phyloP scores from a whole-genome alignment of 768 basidiomycete genomes.

The Tephrocybe sp. region DNA sequence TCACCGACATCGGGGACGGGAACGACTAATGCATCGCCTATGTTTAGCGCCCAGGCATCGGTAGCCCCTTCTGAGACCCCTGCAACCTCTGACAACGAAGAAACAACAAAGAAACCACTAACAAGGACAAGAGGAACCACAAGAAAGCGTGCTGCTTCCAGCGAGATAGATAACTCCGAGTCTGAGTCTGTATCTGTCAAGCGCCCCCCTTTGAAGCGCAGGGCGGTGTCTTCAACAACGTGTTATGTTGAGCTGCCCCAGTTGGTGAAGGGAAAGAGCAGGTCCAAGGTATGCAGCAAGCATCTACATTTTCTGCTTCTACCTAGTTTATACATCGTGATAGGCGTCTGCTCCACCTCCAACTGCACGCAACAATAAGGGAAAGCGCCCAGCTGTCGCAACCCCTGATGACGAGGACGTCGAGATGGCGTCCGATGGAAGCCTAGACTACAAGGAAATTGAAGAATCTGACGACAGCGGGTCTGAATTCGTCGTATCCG shows the following conservation, averaged over 20 bases:
- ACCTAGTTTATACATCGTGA: neutral
- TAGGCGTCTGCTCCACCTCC: conserved; percentile 10
- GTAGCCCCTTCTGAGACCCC: conserved; percentile 46
- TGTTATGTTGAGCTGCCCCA: conserved; percentile 33
- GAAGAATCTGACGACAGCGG: conserved; percentile 56
- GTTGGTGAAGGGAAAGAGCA: conserved; percentile 18
- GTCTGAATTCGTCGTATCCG: conserved; percentile 57
- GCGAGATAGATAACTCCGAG: conserved; percentile 20
- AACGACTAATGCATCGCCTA: conserved; percentile 45
- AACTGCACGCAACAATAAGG: conserved; percentile 22
- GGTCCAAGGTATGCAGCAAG: conserved; percentile 21
- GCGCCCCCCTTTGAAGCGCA: conserved; percentile 29
- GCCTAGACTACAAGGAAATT: conserved; percentile 35
- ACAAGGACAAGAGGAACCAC: conserved; percentile 9
- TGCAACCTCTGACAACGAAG: conserved; percentile 44
- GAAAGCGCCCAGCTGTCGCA: conserved; percentile 27
- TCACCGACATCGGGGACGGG: conserved; percentile 39
- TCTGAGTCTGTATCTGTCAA: conserved; percentile 23
- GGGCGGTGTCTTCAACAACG: conserved; percentile 26
- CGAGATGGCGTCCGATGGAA: conserved; percentile 29
- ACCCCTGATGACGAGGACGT: conserved; percentile 31
- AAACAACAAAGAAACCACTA: conserved; percentile 18
- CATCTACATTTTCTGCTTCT: neutral
- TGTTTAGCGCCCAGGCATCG: conserved; percentile 47
- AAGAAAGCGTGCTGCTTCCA: conserved; percentile 24